These are phyloP conservation scores for Gyromitra esculenta DNA, from an alignment of 2,329 filamentous ascomycete species.

Conservation along the genomic window DNA sequence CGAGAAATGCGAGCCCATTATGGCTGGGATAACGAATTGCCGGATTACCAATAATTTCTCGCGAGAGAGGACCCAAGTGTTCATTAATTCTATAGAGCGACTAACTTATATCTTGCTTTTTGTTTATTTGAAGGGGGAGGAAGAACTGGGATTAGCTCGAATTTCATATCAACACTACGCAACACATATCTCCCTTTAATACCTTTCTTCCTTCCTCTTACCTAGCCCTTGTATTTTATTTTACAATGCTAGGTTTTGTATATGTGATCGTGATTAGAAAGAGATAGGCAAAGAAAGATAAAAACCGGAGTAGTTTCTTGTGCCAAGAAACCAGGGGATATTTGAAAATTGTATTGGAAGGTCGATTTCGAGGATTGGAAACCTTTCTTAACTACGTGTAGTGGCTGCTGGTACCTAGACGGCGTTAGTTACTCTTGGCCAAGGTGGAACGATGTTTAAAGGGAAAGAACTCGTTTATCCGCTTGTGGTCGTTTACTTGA, in stretches of 20 bases:
- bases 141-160: not conserved
- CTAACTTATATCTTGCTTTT: slow-evolving; percentile 6
- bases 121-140: not conserved
- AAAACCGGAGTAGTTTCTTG: too few relatives aligned
- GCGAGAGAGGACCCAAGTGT: not conserved
- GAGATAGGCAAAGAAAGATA: too few relatives aligned
- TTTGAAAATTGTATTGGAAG: too few relatives aligned
- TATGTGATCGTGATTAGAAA: not conserved
- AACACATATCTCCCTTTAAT: slow-evolving; percentile 15
- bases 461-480: too few relatives aligned
- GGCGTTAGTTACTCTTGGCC: too few relatives aligned
- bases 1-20: slow-evolving; percentile 57
- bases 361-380: too few relatives aligned
- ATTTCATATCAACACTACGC: not conserved
- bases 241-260: not conserved
- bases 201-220: not conserved
- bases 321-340: too few relatives aligned
- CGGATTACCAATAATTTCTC: slow-evolving; percentile 55
- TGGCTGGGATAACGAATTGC: slow-evolving; percentile 57
- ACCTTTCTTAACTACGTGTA: too few relatives aligned
- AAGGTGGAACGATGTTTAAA: too few relatives aligned
- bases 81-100: not conserved
- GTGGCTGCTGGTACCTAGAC: too few relatives aligned
- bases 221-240: not conserved
- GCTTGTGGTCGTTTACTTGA: too few relatives aligned